Base-by-base conservation (phyloP, 2,329 filamentous ascomycete species). In the Cladosporium austrohemisphaericum region DNA sequence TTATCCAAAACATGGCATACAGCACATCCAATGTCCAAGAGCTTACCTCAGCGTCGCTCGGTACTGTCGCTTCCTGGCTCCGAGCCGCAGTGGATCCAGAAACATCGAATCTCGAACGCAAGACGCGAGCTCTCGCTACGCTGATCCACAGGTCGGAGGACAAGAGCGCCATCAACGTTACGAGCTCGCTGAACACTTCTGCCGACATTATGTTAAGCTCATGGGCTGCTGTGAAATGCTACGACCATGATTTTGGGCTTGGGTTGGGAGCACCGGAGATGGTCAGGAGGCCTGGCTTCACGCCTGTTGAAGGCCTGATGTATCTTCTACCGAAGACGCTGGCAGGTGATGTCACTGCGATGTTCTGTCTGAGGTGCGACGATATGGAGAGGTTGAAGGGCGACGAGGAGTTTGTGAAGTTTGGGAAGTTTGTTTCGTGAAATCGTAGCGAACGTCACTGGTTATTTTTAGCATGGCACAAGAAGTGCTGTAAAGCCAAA, bases 171-270 rank as follows among this genome's bases (percentile, higher is more conserved):
- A 54, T 71, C n/a, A 64, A 64, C 0, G 53, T 73, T 3, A 67
- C 63, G 2, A 68, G 67, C 0, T 60, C 55, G 3, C 46, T 74
- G 2, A 65, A 75, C 23, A 54, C 65, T 0, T 59, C 68, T 0
- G 60, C 58, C 0, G 76, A 79, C 31, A 61, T 81, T 3, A 73
- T 75, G 67, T 52, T 81, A 5, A 80, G 75, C 50, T 81, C 77
- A 1, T 82, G 77, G 78, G 69, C 71, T 0, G 75, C 76, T 44
- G 58, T 76, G 2, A 61, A 70, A 3, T 66, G 64, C 13, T 76
- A 74, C 53, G 61, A 68, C 0, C 61, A 74, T 5, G 73, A 79
- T 36, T 81, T 81, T 49, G 65, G 66, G 0, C 54, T 73, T 2
- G 71, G 70, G 0, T 54, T 80, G 2, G 77, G 77, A 0, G 65